Evolutionary conservation across 2,329 filamentous ascomycete genomes (phyloP), one percentile per base, ranked within the genome.

Genomic region (Trichoderma koningii): DNA sequence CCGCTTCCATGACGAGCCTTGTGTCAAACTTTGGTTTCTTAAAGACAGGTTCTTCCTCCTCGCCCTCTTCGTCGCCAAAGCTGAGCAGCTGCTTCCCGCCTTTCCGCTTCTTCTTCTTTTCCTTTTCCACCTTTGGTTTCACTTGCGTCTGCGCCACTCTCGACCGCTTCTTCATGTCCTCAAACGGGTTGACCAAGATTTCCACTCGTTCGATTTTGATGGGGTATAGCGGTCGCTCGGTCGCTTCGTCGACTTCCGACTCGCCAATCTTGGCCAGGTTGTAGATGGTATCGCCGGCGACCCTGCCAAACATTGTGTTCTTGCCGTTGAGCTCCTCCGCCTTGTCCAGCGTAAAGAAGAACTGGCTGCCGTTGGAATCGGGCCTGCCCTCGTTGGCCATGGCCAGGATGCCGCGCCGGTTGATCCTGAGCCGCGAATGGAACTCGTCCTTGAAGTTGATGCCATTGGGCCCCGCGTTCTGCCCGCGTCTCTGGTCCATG

Each of bases 241-340:
- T 88, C 17, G 88, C 89, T 63, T 92, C 89, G 28, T 89, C 86
- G 19, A 96, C 80, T 73, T 98, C 95, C 0, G 86, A 87, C 74
- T 98, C 93, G 21, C 90, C 93, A 83, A 98, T 97, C 78, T 93
- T 96, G 73, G 93, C 88, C 73, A 99, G 77, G 76, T 97, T 98
- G 79, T 96, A 99, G 63, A 99, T 95, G 17, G 94, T 97, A 69
- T 98, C 92, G 30, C 94, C 95, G 42, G 91, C 92, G 51, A 99
- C 85, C 64, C 95, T 84, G 19, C 95, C 95, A 80, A 99, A 98
- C 76, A 98, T 80, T 0, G 95, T 98, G 76, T 97, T 97, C 78
- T 91, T 92, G 59, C 89, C 90, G 70, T 90, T 92, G 72, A 99
- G 76, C 80, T 98, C 93, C 28, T 92, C 88, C 26, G 93, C 83